phyloP scores from a whole-genome alignment of 306 rosid genomes.

The Vicia sativa region DNA sequence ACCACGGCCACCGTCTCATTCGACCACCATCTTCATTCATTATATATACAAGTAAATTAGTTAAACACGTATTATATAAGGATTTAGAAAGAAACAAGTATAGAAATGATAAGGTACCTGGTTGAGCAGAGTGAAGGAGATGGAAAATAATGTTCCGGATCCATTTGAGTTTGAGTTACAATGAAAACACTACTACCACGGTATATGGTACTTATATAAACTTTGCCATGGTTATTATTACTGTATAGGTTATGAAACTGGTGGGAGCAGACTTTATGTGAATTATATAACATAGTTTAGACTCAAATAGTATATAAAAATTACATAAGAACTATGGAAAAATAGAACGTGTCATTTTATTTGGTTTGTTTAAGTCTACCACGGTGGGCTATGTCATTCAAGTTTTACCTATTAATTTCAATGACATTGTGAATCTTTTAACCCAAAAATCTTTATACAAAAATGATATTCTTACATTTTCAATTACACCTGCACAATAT shows the following conservation, averaged over 20 bases:
- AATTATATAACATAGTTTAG: background rate
- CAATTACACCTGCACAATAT: no score
- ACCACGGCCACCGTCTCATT: constrained; percentile 76
- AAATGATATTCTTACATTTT: no score
- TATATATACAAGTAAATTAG: background rate
- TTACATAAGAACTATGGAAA: background rate
- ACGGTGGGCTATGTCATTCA: background rate
- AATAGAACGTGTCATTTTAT: background rate
- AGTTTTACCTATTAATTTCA: background rate
- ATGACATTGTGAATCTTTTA: no score
- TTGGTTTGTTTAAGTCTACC: constrained; percentile 11
- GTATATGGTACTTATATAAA: background rate
- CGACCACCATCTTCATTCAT: constrained; percentile 81
- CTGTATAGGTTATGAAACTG: background rate
- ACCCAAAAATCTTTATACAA: no score
- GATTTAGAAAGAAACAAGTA: background rate
- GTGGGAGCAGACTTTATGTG: background rate
- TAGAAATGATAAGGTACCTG: constrained; percentile 25
- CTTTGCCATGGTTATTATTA: background rate
- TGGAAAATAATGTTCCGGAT: constrained; percentile 43
- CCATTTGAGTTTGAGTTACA: constrained; percentile 25
- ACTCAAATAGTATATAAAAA: background rate
- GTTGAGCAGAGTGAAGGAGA: constrained; percentile 34
- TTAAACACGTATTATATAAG: background rate
- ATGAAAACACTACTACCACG: constrained; percentile 1